A percentile compares a stretch with the other conserved stretches of the same genome.
phyloP scores from a whole-genome alignment of 495 filamentous ascomycete genomes.

The Letharia lupina region DNA sequence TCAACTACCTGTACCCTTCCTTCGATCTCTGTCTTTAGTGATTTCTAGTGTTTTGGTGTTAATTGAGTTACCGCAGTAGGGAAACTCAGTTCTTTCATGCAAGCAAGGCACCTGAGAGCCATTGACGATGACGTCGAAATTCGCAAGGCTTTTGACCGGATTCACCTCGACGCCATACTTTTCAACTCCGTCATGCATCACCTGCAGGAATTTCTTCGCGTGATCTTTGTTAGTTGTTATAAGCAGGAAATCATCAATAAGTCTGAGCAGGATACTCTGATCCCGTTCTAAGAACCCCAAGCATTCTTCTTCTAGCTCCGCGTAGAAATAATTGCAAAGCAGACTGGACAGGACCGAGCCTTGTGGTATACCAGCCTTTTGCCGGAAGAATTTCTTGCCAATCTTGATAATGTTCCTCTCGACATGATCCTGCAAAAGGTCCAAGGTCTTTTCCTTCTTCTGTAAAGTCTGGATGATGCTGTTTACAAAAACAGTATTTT shows the following conservation, averaged over 20 bases:
- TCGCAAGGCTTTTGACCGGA: constrained; percentile 70
- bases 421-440: constrained; percentile 67
- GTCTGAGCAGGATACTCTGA: constrained; percentile 61
- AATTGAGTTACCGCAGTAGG: constrained; percentile 79
- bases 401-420: constrained; percentile 77
- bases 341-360: constrained; percentile 79
- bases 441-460: constrained; percentile 51
- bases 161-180: constrained; percentile 76
- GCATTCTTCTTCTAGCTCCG: constrained; percentile 62
- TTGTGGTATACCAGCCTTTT: constrained; percentile 85
- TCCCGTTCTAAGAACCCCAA: constrained; percentile 55
- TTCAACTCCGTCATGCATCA: constrained; percentile 71
- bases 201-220: constrained; percentile 60
- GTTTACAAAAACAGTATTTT: constrained; percentile 71
- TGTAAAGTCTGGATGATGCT: constrained; percentile 44
- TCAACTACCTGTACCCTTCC: constrained; percentile 36
- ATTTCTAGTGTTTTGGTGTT: constrained; percentile 71
- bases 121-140: constrained; percentile 62
- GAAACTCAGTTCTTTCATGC: constrained; percentile 49
- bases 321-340: constrained; percentile 93
- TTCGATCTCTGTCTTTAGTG: constrained; percentile 48
- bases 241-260: constrained; percentile 89
- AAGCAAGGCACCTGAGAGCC: constrained; percentile 46
- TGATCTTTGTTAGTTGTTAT: constrained; percentile 60
- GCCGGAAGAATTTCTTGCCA: constrained; percentile 81